These are phyloP conservation scores for Rhizodiscina lignyota DNA, from an alignment of 495 filamentous ascomycete genomes.

Conservation along the genomic window DNA sequence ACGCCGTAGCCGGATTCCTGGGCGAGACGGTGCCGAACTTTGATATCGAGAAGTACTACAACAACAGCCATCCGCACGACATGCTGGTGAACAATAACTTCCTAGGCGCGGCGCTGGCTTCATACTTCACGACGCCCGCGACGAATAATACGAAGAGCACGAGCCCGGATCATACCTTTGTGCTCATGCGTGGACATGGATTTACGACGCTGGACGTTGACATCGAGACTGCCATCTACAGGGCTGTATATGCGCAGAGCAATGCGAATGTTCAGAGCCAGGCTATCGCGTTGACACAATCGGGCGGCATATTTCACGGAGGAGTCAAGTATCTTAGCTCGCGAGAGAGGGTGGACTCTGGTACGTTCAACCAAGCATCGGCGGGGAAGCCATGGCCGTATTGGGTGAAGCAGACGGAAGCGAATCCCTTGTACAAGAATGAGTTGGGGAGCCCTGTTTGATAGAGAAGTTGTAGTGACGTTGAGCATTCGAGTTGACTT, in stretches of 20 bases:
- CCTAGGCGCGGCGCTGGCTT: slow-evolving; percentile 20
- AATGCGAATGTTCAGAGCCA: slow-evolving; percentile 27
- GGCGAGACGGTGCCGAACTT: slow-evolving; percentile 20
- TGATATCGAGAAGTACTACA: slow-evolving; percentile 18
- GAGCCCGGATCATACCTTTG: slow-evolving; percentile 17
- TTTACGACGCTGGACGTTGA: slow-evolving; percentile 23
- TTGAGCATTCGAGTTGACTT: no score
- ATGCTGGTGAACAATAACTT: slow-evolving; percentile 24
- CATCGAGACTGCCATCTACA: slow-evolving; percentile 25
- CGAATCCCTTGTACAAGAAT: no score
- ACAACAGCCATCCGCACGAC: slow-evolving; percentile 15
- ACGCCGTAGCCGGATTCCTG: no score
- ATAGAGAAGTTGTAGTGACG: no score
- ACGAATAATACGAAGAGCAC: slow-evolving; percentile 7
- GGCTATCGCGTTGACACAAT: no score
- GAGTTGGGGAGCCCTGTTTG: no score
- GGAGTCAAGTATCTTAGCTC: no score
- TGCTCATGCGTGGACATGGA: slow-evolving; percentile 33
- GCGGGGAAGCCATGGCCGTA: no score
- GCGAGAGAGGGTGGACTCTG: no score
- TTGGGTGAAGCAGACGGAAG: no score
- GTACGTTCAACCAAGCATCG: no score
- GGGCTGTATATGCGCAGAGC: slow-evolving; percentile 28
- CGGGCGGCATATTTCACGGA: no score
- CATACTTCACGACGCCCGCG: slow-evolving; percentile 4